Evolutionary conservation across 331 rosid genomes (phyloP), one percentile per base, ranked within the genome.

Genomic region (Erythrophleum ivorense): DNA sequence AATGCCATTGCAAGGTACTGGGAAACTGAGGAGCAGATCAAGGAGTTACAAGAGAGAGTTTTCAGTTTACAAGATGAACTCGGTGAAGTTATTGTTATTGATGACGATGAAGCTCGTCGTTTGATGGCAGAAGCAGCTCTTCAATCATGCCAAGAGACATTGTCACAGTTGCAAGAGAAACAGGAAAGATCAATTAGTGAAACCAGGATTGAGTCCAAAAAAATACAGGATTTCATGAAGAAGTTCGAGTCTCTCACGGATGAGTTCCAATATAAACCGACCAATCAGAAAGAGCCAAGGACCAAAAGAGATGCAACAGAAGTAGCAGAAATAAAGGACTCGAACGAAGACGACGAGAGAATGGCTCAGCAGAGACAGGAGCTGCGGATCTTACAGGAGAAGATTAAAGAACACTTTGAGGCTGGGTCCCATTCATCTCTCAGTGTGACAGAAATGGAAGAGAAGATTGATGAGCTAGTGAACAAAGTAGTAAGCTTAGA

Each of bases 401-500:
- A 92, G 78, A 87, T 91, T 52, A 91, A 89, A 88, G 89, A 86
- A 63, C 92, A 96, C 63, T 91, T 88, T 3, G 92, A 89, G 55
- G 86, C 68, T 48, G 84, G 73, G 49, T 83, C 92, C 1, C n/a
- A 64, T 74, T 69, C 90, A 34, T 19, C 90, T 86, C 89, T 94
- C 69, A 92, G 88, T 14, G 94, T 94, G 86, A 62, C 90, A 57
- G 97, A 92, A 81, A 89, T 96, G 97, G 98, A 87, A 40, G 97
- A 94, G 85, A 94, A 90, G 87, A 92, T 94, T 48, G 94, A 96
- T 40, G 91, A 89, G 84, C 95, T 96, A 63, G 99, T 94, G n/a
- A 90, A 71, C 77, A 90, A 89, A 86, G 98, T 94, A 71, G 70
- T 96, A 76, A 84, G 86, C 90, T 90, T 96, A 82, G 98, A 94